A percentile compares a stretch with the other conserved stretches of the same genome.
These are phyloP conservation scores for Nephelium lappaceum DNA, from an alignment of 345 rosid species.

Conservation along the genomic window DNA sequence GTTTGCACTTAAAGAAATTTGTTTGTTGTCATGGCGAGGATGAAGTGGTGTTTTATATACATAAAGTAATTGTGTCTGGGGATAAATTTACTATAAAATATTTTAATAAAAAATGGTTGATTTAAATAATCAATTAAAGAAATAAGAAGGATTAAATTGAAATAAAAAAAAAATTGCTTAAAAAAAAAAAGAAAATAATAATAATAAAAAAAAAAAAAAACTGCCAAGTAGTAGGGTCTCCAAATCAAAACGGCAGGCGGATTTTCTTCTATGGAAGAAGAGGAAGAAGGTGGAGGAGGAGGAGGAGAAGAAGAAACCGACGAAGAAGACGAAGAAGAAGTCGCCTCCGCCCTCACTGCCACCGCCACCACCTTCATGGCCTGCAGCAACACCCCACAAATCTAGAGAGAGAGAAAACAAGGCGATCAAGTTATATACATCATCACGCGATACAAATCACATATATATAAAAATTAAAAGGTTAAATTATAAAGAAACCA, in stretches of 20 bases:
- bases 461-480: neutral
- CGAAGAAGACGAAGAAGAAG: neutral
- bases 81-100: too few relatives aligned
- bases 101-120: too few relatives aligned
- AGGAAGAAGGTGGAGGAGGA: slow-evolving; percentile 14
- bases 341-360: neutral
- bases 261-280: slow-evolving; percentile 32
- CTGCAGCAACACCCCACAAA: neutral
- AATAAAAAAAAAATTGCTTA: neutral
- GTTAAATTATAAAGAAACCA: neutral
- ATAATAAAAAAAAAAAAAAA: too few relatives aligned
- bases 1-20: too few relatives aligned
- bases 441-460: neutral
- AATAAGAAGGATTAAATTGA: neutral
- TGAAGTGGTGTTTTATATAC: too few relatives aligned
- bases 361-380: neutral
- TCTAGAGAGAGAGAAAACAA: neutral
- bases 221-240: neutral
- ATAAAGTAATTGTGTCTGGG: too few relatives aligned
- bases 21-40: too few relatives aligned
- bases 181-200: too few relatives aligned
- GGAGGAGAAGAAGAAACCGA: neutral
- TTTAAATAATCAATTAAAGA: too few relatives aligned
- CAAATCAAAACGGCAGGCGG: neutral
- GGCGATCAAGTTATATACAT: neutral